Evolutionary conservation across 805 yeast species (phyloP).

Genomic region (Naumovozyma castellii): DNA sequence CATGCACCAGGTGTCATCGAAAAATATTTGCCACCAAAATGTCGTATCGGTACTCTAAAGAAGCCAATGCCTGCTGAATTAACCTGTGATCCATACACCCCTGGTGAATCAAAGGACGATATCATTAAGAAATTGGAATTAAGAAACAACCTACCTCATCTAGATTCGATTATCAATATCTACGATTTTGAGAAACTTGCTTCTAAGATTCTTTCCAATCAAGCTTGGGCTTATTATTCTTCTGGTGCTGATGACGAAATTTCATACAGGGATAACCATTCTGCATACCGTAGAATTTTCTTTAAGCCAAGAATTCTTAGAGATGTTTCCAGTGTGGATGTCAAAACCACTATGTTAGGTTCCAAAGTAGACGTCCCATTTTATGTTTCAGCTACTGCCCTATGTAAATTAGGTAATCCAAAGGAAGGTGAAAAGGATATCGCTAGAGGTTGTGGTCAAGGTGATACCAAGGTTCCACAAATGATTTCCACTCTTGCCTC

Average conservation of each 20-base stretch:
- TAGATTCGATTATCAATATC: conserved; percentile 61
- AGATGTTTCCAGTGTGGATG: conserved; percentile 67
- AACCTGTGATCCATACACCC: conserved; percentile 25
- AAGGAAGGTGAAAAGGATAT: conserved; percentile 78
- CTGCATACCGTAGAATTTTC: conserved; percentile 78
- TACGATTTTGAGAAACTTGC: conserved; percentile 88
- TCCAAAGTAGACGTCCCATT: conserved; percentile 64
- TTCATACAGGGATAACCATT: conserved; percentile 80
- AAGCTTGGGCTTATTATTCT: conserved; percentile 90
- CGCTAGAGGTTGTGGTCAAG: conserved; percentile 71
- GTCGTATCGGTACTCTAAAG: conserved; percentile 50
- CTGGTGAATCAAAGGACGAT: conserved; percentile 29
- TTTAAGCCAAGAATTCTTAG: conserved; percentile 78
- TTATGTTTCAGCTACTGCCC: conserved; percentile 84
- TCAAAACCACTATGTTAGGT: conserved; percentile 71
- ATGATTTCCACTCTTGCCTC: conserved; percentile 92
- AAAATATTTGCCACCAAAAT: conserved; percentile 47
- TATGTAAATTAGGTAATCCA: conserved; percentile 84
- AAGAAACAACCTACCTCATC: conserved; percentile 52
- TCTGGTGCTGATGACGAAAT: conserved; percentile 91
- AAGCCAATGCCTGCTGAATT: conserved; percentile 25
- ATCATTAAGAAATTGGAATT: conserved; percentile 19
- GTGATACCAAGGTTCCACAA: conserved; percentile 52
- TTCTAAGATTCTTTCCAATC: conserved; percentile 59
- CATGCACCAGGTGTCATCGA: conserved; percentile 85